Percentiles rank a stretch among this genome's conserved stretches.
Evolutionary conservation across 106 monocot species (phyloP).

Genomic region (Acanthochlamys bracteata): DNA sequence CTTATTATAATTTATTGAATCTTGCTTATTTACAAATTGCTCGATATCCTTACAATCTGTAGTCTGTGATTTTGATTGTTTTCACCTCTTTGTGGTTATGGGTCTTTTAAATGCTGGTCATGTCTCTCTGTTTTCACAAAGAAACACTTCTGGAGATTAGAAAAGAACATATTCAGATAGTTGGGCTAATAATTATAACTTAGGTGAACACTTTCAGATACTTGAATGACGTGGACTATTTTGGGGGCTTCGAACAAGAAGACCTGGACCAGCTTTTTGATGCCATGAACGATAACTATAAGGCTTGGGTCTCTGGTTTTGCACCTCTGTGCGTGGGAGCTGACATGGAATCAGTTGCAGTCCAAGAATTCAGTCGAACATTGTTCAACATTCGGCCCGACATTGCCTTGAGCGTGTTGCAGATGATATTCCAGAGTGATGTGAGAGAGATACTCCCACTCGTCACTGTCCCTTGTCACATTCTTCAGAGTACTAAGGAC

Average conservation of each 20-base stretch:
- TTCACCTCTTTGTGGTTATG: too few species aligned
- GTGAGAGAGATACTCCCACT: slow-evolving; percentile 39
- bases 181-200: too few species aligned
- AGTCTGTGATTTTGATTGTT: too few species aligned
- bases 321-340: slow-evolving; percentile 79
- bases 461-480: slow-evolving; percentile 83
- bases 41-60: too few species aligned
- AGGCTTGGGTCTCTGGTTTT: slow-evolving; percentile 85
- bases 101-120: too few species aligned
- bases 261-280: slow-evolving; percentile 87
- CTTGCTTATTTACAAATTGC: too few species aligned
- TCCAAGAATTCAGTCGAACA: slow-evolving; percentile 94
- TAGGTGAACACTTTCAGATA: slow-evolving; percentile 31
- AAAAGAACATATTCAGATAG: too few species aligned
- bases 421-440: slow-evolving; percentile 85
- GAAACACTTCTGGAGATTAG: too few species aligned
- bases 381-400: slow-evolving; percentile 97
- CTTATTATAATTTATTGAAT: too few species aligned
- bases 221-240: slow-evolving; percentile 79
- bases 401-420: slow-evolving; percentile 71
- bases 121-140: too few species aligned
- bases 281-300: slow-evolving; percentile 84
- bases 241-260: slow-evolving; percentile 83
- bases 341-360: slow-evolving; percentile 90
- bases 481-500: slow-evolving; percentile 87